Conservation (phyloP, 805 yeast species). For the Yamadazyma phyllophila region DNA sequence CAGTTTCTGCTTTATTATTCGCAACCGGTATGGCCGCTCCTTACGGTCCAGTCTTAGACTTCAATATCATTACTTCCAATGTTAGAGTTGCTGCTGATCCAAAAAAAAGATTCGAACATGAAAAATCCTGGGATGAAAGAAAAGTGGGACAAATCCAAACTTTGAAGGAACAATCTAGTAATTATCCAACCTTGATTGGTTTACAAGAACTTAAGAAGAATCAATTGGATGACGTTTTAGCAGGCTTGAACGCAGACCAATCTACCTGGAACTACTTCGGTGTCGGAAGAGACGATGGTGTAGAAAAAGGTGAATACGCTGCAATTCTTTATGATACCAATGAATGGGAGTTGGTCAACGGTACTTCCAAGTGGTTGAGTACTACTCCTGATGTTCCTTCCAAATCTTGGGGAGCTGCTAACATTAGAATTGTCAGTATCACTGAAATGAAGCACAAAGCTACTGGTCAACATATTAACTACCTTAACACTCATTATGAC, state of each 20-base stretch:
- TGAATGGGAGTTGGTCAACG: slow-evolving; percentile 37
- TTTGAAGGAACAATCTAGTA: slow-evolving; percentile 5
- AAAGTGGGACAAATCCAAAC: slow-evolving; percentile 30
- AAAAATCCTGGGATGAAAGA: slow-evolving; percentile 47
- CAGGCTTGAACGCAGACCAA: slow-evolving; percentile 35
- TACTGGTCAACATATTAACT: slow-evolving; percentile 45
- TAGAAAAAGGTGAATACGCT: slow-evolving; percentile 47
- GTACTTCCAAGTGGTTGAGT: slow-evolving; percentile 53
- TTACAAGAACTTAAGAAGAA: slow-evolving; percentile 39
- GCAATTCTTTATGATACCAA: slow-evolving; percentile 43
- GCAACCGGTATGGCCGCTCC: slow-evolving; percentile 10
- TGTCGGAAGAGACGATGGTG: slow-evolving; percentile 55
- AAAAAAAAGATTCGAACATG: slow-evolving; percentile 28
- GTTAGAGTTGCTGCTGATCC: slow-evolving; percentile 40
- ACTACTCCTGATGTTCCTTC: slow-evolving; percentile 55
- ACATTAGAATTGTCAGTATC: slow-evolving; percentile 39
- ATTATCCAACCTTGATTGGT: slow-evolving; percentile 34
- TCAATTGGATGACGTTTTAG: slow-evolving; percentile 36
- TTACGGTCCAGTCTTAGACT: slow-evolving; percentile 1
- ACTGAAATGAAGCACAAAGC: slow-evolving; percentile 37
- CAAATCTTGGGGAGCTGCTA: slow-evolving; percentile 39
- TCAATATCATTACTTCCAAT: slow-evolving; percentile 21
- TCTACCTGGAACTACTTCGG: slow-evolving; percentile 46
- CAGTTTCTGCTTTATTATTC: slow-evolving; percentile 2
- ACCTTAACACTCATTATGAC: slow-evolving; percentile 51